Evolutionary conservation across 2,329 filamentous ascomycete genomes (phyloP).

Genomic region (Cryphonectria naterciae): DNA sequence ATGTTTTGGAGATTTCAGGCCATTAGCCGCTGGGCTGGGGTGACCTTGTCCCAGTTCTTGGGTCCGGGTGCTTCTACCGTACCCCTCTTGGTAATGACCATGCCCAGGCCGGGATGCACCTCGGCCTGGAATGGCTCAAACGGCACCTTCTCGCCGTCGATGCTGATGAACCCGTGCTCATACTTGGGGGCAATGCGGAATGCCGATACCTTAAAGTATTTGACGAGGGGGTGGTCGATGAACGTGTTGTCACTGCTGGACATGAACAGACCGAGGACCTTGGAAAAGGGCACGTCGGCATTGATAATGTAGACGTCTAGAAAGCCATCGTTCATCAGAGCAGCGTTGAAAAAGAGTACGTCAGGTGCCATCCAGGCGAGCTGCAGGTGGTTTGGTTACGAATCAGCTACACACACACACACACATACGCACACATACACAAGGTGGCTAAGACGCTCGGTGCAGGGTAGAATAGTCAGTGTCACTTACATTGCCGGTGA

Average conservation of each 20-base stretch:
- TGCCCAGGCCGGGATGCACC: conserved; percentile 79
- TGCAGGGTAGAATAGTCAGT: too few species aligned
- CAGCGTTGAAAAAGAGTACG: conserved; percentile 83
- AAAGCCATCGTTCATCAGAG: conserved; percentile 80
- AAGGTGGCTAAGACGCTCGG: too few species aligned
- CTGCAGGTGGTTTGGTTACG: conserved; percentile 40
- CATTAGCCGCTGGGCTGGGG: conserved; percentile 35
- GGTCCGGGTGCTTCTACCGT: conserved; percentile 70
- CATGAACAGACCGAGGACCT: conserved; percentile 70
- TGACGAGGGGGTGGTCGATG: conserved; percentile 78
- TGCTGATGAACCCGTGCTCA: conserved; percentile 82
- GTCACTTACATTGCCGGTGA: conserved; percentile 77
- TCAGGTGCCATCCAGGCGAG: conserved; percentile 92
- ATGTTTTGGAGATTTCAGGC: conserved; percentile 28
- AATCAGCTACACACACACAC: not conserved
- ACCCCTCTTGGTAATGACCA: conserved; percentile 78
- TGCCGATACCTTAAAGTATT: conserved; percentile 83
- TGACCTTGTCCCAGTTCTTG: conserved; percentile 49
- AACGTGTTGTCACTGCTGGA: conserved; percentile 74
- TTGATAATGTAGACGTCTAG: conserved; percentile 84
- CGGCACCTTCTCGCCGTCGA: conserved; percentile 86
- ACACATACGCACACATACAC: not conserved
- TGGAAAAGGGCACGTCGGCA: conserved; percentile 70
- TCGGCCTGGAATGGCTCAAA: conserved; percentile 93
- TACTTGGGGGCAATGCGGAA: conserved; percentile 79